Percentiles rank a stretch among this genome's conserved stretches.
phyloP scores from a whole-genome alignment of 208 protist species.

The Porcisia deanei region DNA sequence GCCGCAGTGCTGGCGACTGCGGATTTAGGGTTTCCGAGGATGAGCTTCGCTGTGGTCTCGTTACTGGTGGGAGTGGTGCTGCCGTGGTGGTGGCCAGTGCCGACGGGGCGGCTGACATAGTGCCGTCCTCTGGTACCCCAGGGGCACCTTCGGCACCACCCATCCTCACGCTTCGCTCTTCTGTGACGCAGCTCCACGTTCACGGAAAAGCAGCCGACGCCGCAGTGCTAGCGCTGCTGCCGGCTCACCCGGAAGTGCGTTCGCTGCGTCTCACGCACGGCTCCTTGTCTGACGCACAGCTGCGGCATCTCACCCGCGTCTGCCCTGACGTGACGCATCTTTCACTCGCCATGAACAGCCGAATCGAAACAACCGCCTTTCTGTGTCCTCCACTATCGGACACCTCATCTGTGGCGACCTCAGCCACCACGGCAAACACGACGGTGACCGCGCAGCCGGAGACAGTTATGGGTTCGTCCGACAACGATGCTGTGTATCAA shows the following conservation, averaged over 20 bases:
- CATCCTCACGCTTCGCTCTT: background rate
- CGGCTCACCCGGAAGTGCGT: conserved; percentile 36
- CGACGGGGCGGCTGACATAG: background rate
- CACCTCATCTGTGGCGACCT: conserved; percentile 22
- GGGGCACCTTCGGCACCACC: background rate
- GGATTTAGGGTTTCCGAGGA: background rate
- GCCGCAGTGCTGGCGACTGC: background rate
- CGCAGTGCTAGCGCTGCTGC: conserved; percentile 21
- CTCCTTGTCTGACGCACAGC: conserved; percentile 35
- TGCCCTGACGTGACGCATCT: conserved; percentile 57
- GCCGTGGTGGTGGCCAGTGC: background rate
- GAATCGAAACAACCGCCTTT: conserved; percentile 46
- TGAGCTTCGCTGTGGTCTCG: background rate
- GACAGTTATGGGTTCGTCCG: background rate
- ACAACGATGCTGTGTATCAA: background rate
- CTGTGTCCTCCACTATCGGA: conserved; percentile 34
- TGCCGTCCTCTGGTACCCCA: background rate
- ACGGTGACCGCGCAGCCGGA: background rate
- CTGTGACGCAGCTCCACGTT: conserved; percentile 18
- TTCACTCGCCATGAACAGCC: conserved; percentile 52
- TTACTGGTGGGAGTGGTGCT: background rate
- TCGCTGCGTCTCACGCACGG: conserved; percentile 44
- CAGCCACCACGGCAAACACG: conserved; percentile 4
- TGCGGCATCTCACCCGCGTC: conserved; percentile 31
- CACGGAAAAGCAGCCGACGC: conserved; percentile 20